A percentile compares a stretch with the other conserved stretches of the same genome.
These are phyloP conservation scores for Trichoderma sp. DNA, from an alignment of 2,329 filamentous ascomycete genomes.

Conservation along the genomic window DNA sequence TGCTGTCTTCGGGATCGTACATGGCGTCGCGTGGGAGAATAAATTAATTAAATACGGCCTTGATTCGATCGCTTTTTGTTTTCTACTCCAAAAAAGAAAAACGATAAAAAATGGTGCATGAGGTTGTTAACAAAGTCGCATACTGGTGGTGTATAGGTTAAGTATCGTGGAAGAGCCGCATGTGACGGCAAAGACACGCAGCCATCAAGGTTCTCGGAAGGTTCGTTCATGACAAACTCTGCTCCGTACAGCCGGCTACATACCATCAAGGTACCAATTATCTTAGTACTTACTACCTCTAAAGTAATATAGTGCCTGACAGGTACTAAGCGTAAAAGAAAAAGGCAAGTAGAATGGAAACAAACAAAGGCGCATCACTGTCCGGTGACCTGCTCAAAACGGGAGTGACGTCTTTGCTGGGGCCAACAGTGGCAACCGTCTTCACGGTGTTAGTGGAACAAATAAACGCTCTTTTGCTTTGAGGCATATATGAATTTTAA, in stretches of 20 bases:
- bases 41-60: background rate
- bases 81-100: background rate
- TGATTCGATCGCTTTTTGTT: background rate
- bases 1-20: slow-evolving; percentile 28
- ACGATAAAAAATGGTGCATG: background rate
- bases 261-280: background rate
- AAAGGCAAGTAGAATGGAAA: background rate
- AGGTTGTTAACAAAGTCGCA: background rate
- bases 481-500: background rate
- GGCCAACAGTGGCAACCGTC: background rate
- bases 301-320: background rate
- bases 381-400: background rate
- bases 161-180: background rate
- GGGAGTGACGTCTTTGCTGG: background rate
- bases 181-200: background rate
- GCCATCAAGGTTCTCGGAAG: slow-evolving; percentile 14
- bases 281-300: no score
- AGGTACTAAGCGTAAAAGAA: no score
- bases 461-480: background rate
- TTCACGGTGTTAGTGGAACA: background rate
- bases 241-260: background rate
- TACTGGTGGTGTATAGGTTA: background rate
- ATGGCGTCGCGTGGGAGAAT: slow-evolving; percentile 18
- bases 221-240: background rate
- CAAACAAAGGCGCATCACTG: background rate